Percentiles rank a stretch among this genome's conserved stretches.
phyloP scores from a whole-genome alignment of 768 basidiomycete genomes.

The Suillus discolor region DNA sequence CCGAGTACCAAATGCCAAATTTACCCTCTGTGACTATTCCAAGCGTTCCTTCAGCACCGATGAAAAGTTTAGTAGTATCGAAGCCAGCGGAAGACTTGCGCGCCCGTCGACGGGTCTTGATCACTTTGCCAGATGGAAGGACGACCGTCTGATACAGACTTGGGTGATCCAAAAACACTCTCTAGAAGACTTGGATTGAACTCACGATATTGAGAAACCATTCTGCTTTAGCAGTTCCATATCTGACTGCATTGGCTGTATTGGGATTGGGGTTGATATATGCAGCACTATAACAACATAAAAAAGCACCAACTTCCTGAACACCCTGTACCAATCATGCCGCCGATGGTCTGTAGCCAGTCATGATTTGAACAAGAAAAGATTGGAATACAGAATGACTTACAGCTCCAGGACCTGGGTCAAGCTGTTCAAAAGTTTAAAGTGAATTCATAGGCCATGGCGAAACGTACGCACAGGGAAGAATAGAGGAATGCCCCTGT shows the following conservation, averaged over 20 bases:
- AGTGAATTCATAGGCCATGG: not conserved
- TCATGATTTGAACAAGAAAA: not conserved
- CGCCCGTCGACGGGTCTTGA: conserved; percentile 80
- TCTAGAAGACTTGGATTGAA: conserved; percentile 14
- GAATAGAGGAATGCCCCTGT: conserved; percentile 75
- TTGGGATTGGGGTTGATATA: not conserved
- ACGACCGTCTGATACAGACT: conserved; percentile 68
- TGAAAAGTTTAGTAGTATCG: conserved; percentile 85
- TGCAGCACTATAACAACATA: not conserved
- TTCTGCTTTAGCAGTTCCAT: conserved; percentile 86
- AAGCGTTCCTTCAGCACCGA: conserved; percentile 88
- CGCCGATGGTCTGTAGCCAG: conserved; percentile 68
- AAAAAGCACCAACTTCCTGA: conserved; percentile 64
- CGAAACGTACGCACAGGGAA: conserved; percentile 66
- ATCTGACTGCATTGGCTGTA: conserved; percentile 78
- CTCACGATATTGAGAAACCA: conserved; percentile 83
- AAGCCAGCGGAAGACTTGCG: conserved; percentile 89
- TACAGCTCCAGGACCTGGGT: conserved; percentile 73
- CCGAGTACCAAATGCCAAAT: conserved; percentile 27
- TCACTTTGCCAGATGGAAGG: conserved; percentile 80
- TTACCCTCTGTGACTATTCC: conserved; percentile 88
- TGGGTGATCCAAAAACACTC: conserved; percentile 32
- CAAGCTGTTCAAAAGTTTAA: conserved; percentile 47
- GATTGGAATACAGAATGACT: conserved; percentile 20
- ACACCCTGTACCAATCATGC: conserved; percentile 88